Conservation (phyloP, 2,329 filamentous ascomycete genomes). For the Aspergillus flavus region DNA sequence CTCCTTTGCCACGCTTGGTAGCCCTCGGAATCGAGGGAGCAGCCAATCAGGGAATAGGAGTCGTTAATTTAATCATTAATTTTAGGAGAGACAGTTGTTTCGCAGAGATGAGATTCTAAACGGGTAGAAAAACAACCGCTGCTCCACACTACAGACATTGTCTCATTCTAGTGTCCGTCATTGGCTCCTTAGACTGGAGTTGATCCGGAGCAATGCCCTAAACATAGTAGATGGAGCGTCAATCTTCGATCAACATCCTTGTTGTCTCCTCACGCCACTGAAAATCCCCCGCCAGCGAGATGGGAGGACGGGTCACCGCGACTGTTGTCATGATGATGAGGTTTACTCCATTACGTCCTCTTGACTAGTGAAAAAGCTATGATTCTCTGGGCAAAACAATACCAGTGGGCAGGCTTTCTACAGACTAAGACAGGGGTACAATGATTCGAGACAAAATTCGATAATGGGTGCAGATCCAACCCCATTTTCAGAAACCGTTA, state of each 20-base stretch:
- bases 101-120: not conserved
- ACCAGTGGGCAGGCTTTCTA: not conserved
- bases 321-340: not conserved
- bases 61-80: not conserved
- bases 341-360: not conserved
- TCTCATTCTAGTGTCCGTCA: constrained; percentile 2
- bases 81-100: constrained; percentile 2
- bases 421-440: not conserved
- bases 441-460: not conserved
- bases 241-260: not conserved
- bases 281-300: not conserved
- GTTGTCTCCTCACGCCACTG: not conserved
- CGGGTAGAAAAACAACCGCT: not conserved
- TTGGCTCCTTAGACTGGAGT: not conserved
- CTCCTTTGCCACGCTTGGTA: not conserved
- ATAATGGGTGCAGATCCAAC: not conserved
- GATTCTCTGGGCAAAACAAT: not conserved
- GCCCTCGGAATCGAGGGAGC: not conserved
- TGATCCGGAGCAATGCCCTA: constrained; percentile 2
- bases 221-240: not conserved
- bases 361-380: not conserved
- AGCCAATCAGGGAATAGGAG: not conserved
- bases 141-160: constrained; percentile 10
- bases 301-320: not conserved
- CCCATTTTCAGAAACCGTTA: not conserved